These are phyloP conservation scores for Dipodascus albidus DNA, from an alignment of 805 yeast genomes.

Conservation along the genomic window DNA sequence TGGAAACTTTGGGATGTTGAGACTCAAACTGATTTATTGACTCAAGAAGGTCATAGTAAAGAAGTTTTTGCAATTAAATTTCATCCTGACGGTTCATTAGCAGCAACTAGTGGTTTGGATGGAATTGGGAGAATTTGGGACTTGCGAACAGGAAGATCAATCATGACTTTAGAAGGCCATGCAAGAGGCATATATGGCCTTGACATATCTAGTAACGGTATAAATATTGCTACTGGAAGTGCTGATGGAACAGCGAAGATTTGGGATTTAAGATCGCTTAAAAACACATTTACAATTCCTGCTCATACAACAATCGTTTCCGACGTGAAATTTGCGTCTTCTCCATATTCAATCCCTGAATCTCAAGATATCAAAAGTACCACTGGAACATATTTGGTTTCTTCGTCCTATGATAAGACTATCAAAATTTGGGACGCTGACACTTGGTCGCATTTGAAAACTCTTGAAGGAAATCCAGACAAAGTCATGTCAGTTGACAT, in stretches of 20 bases:
- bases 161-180: constrained; percentile 55
- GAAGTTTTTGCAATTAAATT: constrained; percentile 52
- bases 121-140: constrained; percentile 75
- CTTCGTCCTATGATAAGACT: constrained; percentile 62
- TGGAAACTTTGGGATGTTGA: constrained; percentile 82
- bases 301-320: constrained; percentile 70
- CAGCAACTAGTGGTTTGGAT: constrained; percentile 73
- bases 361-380: constrained; percentile 18
- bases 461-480: constrained; percentile 44
- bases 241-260: constrained; percentile 70
- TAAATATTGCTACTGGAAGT: constrained; percentile 68
- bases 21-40: constrained; percentile 36
- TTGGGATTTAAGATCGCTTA: constrained; percentile 69
- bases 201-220: constrained; percentile 71
- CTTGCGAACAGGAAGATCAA: constrained; percentile 59
- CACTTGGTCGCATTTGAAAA: constrained; percentile 49
- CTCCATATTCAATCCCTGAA: constrained; percentile 4
- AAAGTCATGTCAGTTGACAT: constrained; percentile 65
- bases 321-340: constrained; percentile 40
- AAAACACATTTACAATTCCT: constrained; percentile 39
- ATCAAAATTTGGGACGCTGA: constrained; percentile 57
- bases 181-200: constrained; percentile 55
- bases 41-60: constrained; percentile 81
- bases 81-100: constrained; percentile 68
- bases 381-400: constrained; percentile 40